Evolutionary conservation across 2,329 filamentous ascomycete species (phyloP).

Genomic region (Geosmithia flava): DNA sequence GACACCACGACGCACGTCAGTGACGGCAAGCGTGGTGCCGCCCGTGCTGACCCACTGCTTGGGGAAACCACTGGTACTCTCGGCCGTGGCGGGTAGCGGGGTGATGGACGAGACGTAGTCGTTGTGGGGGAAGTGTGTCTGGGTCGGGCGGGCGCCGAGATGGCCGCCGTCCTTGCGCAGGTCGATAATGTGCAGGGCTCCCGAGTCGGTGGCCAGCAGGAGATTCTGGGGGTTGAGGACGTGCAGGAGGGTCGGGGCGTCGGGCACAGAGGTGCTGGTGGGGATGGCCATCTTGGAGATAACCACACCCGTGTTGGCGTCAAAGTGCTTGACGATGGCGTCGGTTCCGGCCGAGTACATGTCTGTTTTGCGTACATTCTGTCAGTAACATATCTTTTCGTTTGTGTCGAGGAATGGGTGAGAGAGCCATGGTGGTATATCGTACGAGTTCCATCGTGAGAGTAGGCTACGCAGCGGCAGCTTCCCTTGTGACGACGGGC

Average conservation of each 20-base stretch:
- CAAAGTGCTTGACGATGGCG: slow-evolving; percentile 44
- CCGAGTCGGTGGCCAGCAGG: slow-evolving; percentile 81
- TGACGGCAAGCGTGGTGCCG: slow-evolving; percentile 80
- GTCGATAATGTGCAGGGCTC: slow-evolving; percentile 80
- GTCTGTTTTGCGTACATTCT: slow-evolving; percentile 18
- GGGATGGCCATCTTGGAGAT: slow-evolving; percentile 74
- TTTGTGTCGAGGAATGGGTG: not conserved
- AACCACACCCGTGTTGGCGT: slow-evolving; percentile 51
- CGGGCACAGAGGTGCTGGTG: slow-evolving; percentile 36
- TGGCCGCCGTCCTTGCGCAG: slow-evolving; percentile 48
- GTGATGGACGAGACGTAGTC: slow-evolving; percentile 88
- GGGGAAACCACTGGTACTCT: slow-evolving; percentile 76
- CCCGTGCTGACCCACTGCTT: slow-evolving; percentile 96
- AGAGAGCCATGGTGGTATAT: not conserved
- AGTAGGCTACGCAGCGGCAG: slow-evolving; percentile 72
- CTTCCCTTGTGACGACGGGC: slow-evolving; percentile 89
- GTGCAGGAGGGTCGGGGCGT: slow-evolving; percentile 72
- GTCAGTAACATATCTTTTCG: not conserved
- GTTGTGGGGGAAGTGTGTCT: slow-evolving; percentile 76
- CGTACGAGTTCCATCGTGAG: slow-evolving; percentile 57
- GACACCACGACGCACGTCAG: slow-evolving; percentile 76
- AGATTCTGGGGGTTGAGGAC: slow-evolving; percentile 78
- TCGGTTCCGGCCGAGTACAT: slow-evolving; percentile 54
- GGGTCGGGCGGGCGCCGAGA: slow-evolving; percentile 52
- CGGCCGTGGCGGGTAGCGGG: slow-evolving; percentile 64